Conservation (phyloP, 345 rosid species). For the Aquilaria sinensis region DNA sequence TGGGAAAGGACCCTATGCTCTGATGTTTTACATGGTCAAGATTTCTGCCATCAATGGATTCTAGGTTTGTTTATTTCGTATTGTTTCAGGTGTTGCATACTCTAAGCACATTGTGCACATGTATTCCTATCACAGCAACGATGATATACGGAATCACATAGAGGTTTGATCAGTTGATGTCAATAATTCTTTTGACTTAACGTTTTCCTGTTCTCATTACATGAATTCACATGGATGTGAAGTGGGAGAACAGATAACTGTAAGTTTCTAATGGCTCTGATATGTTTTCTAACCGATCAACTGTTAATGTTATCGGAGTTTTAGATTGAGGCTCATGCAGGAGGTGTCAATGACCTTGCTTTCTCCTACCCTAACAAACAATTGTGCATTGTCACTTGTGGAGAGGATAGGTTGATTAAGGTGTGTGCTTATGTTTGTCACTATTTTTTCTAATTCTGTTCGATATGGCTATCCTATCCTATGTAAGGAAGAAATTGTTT, state of each 20-base stretch:
- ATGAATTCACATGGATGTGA: neutral
- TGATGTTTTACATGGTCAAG: conserved; percentile 1
- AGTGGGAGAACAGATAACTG: neutral
- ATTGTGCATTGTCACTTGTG: conserved; percentile 50
- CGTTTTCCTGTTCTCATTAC: neutral
- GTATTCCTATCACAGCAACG: conserved; percentile 47
- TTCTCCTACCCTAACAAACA: conserved; percentile 55
- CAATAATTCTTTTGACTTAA: too few relatives aligned
- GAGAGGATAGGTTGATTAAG: conserved; percentile 64
- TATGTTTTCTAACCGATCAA: neutral
- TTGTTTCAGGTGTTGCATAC: conserved; percentile 60
- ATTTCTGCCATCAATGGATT: neutral
- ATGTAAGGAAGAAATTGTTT: too few relatives aligned
- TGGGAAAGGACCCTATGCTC: neutral
- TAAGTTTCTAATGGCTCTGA: too few relatives aligned
- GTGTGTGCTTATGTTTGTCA: conserved; percentile 8
- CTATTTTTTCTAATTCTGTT: neutral
- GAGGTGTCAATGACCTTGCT: conserved; percentile 56
- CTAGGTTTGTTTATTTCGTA: conserved; percentile 2
- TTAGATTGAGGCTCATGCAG: conserved; percentile 68
- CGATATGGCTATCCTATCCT: too few relatives aligned
- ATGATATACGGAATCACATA: conserved; percentile 39
- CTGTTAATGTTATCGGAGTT: conserved; percentile 4
- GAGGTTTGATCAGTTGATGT: conserved; percentile 28
- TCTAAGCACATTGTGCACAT: conserved; percentile 79